Conservation (phyloP, 2,329 filamentous ascomycete genomes). For the Conoideocrella luteorostrata region DNA sequence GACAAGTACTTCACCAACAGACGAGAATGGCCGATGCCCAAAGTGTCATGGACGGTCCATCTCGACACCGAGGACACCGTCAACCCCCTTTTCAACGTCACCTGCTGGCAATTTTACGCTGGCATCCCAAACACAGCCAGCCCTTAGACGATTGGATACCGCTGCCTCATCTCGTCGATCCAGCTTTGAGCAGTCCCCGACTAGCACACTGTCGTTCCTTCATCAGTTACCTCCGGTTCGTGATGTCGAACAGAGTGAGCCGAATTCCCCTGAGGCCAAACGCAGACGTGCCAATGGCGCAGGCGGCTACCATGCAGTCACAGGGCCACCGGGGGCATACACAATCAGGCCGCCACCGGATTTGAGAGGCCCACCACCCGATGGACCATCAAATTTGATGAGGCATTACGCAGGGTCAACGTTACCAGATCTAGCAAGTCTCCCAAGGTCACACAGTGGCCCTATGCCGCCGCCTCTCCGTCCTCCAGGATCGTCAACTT, state of each 20-base stretch:
- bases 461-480: conserved; percentile 52
- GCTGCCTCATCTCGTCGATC: conserved; percentile 18
- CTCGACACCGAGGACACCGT: conserved; percentile 54
- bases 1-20: conserved; percentile 29
- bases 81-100: conserved; percentile 36
- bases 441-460: conserved; percentile 27
- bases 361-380: conserved; percentile 15
- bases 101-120: conserved; percentile 21
- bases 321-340: conserved; percentile 8
- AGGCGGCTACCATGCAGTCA: conserved; percentile 25
- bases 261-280: conserved; percentile 48
- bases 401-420: conserved; percentile 19
- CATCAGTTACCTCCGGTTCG: conserved; percentile 17
- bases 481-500: conserved; percentile 25
- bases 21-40: conserved; percentile 53
- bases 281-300: conserved; percentile 52
- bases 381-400: conserved; percentile 12
- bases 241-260: conserved; percentile 31
- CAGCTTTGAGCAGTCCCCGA: conserved; percentile 21
- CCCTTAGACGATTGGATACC: conserved; percentile 16
- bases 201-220: conserved; percentile 16
- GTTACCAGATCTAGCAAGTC: conserved; percentile 22
- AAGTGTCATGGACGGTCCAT: conserved; percentile 67
- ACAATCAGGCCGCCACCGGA: conserved; percentile 11
- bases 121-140: conserved; percentile 15